These are phyloP conservation scores for Leptographium procerum DNA, from an alignment of 2,329 filamentous ascomycete species.

Conservation along the genomic window DNA sequence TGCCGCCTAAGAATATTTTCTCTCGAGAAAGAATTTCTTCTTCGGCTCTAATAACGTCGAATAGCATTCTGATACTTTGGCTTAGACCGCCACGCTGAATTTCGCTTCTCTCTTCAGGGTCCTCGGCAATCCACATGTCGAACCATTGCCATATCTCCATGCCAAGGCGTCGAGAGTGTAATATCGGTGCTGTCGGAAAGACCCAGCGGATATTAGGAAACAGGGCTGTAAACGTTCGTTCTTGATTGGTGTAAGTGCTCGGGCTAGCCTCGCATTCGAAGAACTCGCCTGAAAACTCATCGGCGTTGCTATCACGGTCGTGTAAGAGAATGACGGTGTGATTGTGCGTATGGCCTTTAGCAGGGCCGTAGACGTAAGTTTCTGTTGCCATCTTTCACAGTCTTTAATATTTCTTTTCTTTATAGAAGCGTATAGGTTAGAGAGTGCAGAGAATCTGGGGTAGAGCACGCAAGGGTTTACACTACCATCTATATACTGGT, in stretches of 20 bases:
- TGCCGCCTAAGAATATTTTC: neutral
- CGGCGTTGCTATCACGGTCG: neutral
- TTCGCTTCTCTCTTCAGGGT: neutral
- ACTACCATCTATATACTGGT: too few relatives aligned
- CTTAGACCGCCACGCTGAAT: neutral
- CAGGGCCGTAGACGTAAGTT: neutral
- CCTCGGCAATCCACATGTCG: conserved; percentile 2
- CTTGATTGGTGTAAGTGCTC: neutral
- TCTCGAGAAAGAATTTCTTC: neutral
- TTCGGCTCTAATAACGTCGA: neutral
- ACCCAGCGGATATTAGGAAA: conserved; percentile 1
- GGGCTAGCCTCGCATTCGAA: neutral
- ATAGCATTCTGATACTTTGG: neutral
- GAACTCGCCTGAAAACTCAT: neutral
- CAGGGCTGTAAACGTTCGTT: neutral
- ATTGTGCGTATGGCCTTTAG: conserved; percentile 1
- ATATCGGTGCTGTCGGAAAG: neutral
- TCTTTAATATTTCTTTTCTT: too few relatives aligned
- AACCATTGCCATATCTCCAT: neutral
- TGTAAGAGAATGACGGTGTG: conserved; percentile 1
- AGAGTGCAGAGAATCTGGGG: too few relatives aligned
- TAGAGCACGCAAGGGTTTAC: too few relatives aligned
- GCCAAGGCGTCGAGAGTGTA: neutral
- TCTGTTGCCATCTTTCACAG: neutral
- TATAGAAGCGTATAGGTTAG: too few relatives aligned